Percentiles rank a stretch among this genome's conserved stretches.
Evolutionary conservation across 1,139 yeast genomes (phyloP).

Genomic region (Yamadazyma diospyri): DNA sequence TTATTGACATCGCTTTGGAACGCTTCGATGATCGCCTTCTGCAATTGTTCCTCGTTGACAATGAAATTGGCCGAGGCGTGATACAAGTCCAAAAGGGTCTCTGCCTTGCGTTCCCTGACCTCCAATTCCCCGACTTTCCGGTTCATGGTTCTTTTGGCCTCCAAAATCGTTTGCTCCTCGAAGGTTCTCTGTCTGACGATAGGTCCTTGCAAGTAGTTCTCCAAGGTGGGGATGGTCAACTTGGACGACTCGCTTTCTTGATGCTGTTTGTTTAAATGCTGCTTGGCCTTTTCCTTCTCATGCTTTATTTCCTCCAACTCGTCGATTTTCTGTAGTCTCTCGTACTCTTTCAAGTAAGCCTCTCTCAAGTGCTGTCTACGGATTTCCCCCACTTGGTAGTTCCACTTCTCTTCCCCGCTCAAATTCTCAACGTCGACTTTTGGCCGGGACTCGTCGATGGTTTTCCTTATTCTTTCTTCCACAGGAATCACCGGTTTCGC

Average conservation of each 20-base stretch:
- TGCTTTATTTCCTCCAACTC: conserved; percentile 28
- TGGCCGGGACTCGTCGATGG: conserved; percentile 43
- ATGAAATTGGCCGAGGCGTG: conserved; percentile 67
- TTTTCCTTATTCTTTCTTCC: conserved; percentile 50
- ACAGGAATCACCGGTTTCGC: conserved; percentile 56
- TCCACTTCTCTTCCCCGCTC: conserved; percentile 51
- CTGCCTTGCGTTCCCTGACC: conserved; percentile 45
- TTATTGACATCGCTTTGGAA: conserved; percentile 45
- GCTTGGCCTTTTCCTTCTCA: conserved; percentile 21
- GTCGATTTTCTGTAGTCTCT: conserved; percentile 42
- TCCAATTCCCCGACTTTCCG: conserved; percentile 32
- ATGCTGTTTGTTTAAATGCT: conserved; percentile 18
- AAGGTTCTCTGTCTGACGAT: conserved; percentile 68
- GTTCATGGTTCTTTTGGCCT: conserved; percentile 37
- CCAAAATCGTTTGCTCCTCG: conserved; percentile 54
- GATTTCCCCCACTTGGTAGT: conserved; percentile 56
- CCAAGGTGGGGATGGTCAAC: conserved; percentile 79
- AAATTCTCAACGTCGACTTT: conserved; percentile 34
- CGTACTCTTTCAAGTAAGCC: conserved; percentile 61
- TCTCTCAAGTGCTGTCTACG: conserved; percentile 71
- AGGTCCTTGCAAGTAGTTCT: conserved; percentile 62
- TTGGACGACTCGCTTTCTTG: conserved; percentile 51
- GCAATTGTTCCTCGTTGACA: conserved; percentile 61
- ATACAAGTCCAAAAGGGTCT: conserved; percentile 61
- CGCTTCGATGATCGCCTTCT: conserved; percentile 52